Evolutionary conservation across 257 asterid genomes (phyloP), one percentile per base, ranked within the genome.

Genomic region (Thymus quinquecostatus): DNA sequence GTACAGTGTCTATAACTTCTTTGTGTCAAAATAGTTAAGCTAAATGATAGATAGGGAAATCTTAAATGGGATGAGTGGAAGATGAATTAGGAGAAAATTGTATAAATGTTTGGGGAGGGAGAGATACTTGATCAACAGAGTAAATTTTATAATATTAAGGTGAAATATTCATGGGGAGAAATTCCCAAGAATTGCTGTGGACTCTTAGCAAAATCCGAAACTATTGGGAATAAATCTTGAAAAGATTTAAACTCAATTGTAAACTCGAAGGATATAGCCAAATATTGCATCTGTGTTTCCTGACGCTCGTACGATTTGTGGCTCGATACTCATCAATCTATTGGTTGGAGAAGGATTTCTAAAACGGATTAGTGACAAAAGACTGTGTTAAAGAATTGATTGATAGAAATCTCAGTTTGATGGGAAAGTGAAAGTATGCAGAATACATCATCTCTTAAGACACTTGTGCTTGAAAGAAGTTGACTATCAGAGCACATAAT

Each of bases 381-480:
- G 64, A 59, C 10, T 59, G 6, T 33, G 10, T 59, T 6, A 2
- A 59, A 11, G 45, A 62, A 21, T 34, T 62, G 8, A 14, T 62
- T n/a, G 66, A 36, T 36, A 60, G 66, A 10, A 60, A 60, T 60
- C 10, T n/a, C n/a, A n/a, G n/a, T n/a, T n/a, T n/a, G n/a, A 43
- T 63, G 67, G 78, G 2, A 49, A n/a, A 11, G 63, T 66, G 4
- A 34, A 43, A 64, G 32, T 10, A 1, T 74, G 66, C 29, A 66
- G 32, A 1, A 11, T 74, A n/a, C 74, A 74, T 62, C 70, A 75
- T 50, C 70, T 60, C 9, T 6, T 68, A 32, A 74, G 78, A 12
- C 68, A 73, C 14, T 1, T 73, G 0, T 55, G 72, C 51, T 6
- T 75, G 10, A 68, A n/a, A 40, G 75, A 60, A 70, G 5, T 9